phyloP scores from a whole-genome alignment of 768 basidiomycete species.

The Mycena rebaudengoi region DNA sequence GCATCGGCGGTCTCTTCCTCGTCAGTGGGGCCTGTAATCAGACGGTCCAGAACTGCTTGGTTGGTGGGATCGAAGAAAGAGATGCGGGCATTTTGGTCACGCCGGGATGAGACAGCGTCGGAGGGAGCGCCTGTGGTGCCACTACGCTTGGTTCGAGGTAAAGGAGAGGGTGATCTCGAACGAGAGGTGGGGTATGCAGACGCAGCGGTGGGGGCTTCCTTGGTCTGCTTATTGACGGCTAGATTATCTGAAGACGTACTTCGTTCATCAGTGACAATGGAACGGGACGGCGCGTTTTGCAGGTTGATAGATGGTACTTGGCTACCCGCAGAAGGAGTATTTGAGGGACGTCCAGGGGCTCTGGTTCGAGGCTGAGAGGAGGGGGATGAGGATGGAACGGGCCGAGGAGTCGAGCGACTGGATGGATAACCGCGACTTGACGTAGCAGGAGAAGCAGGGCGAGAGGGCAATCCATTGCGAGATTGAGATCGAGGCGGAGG shows the following conservation, averaged over 20 bases:
- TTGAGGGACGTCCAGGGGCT: constrained; percentile 51
- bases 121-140: constrained; percentile 29
- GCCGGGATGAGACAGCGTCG: constrained; percentile 51
- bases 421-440: constrained; percentile 33
- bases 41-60: constrained; percentile 74
- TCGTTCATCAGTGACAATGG: constrained; percentile 1
- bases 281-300: constrained; percentile 18
- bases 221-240: constrained; percentile 17
- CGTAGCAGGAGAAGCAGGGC: constrained; percentile 51
- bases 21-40: constrained; percentile 64
- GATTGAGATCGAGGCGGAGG: constrained; percentile 34
- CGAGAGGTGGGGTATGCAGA: constrained; percentile 37
- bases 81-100: constrained; percentile 74
- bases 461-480: constrained; percentile 38
- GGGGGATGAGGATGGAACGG: constrained; percentile 42
- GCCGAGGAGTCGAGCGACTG: constrained; percentile 14
- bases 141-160: constrained; percentile 21
- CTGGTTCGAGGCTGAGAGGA: constrained; percentile 42
- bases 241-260: constrained; percentile 33
- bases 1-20: constrained; percentile 82
- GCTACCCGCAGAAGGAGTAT: constrained; percentile 50
- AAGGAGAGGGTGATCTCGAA: constrained; percentile 30
- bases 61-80: constrained; percentile 87
- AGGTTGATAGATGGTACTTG: constrained; percentile 36
- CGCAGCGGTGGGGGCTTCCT: constrained; percentile 29